Evolutionary conservation across 1,284 basidiomycete genomes (phyloP).

Genomic region (Wolfiporia cocos): DNA sequence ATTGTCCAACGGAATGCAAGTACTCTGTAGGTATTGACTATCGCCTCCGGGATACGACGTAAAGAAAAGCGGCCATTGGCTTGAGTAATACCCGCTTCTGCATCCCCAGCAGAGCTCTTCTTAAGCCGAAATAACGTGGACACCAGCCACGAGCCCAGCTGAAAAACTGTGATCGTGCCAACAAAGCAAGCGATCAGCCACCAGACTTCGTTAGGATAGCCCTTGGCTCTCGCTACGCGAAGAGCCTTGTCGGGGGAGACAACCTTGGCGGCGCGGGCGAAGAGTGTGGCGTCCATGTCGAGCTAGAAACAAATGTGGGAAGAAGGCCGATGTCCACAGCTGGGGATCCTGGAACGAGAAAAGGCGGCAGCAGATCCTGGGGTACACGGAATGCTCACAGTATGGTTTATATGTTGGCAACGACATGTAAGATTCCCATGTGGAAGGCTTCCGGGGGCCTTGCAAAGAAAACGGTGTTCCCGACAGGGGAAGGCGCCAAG

Average conservation of each 20-base stretch:
- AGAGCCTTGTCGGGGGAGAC: slow-evolving; percentile 13
- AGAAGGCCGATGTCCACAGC: not conserved
- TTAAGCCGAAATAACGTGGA: slow-evolving; percentile 12
- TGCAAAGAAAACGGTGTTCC: too few species aligned
- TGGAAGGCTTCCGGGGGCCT: not conserved
- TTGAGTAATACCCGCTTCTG: slow-evolving; percentile 17
- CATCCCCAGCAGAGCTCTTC: slow-evolving; percentile 8
- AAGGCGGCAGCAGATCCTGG: slow-evolving; percentile 1
- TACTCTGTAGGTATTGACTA: slow-evolving; percentile 39
- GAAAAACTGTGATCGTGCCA: slow-evolving; percentile 32
- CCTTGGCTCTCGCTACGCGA: slow-evolving; percentile 8
- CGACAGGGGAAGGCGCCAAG: too few species aligned
- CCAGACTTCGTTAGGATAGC: slow-evolving; percentile 39
- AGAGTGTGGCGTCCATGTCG: not conserved
- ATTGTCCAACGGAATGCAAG: slow-evolving; percentile 45
- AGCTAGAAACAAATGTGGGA: not conserved
- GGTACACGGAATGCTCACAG: too few species aligned
- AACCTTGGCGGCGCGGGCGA: not conserved
- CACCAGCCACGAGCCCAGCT: slow-evolving; percentile 24
- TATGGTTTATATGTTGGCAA: slow-evolving; percentile 2
- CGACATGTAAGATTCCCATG: not conserved
- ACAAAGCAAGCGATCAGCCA: slow-evolving; percentile 39
- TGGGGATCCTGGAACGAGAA: slow-evolving; percentile 3
- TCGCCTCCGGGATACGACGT: slow-evolving; percentile 30
- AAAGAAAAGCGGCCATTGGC: slow-evolving; percentile 15